phyloP scores from a whole-genome alignment of 495 filamentous ascomycete genomes.

The Podospora sp. region DNA sequence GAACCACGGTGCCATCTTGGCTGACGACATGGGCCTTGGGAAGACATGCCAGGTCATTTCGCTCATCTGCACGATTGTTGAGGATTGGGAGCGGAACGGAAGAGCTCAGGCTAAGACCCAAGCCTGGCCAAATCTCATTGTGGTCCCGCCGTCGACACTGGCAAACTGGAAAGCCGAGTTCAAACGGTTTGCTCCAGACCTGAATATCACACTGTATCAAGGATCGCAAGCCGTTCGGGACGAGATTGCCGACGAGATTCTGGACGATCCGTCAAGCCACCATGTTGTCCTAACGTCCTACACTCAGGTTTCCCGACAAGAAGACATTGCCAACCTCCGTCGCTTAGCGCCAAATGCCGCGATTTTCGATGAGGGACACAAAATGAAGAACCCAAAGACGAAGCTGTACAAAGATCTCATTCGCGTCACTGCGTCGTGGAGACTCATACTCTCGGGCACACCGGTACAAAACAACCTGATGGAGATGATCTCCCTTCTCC shows the following conservation, averaged over 20 bases:
- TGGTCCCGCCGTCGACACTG: conserved; percentile 89
- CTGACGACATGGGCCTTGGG: conserved; percentile 97
- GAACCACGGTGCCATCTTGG: conserved; percentile 81
- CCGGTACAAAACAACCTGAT: conserved; percentile 95
- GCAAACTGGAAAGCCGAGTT: conserved; percentile 97
- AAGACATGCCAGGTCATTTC: conserved; percentile 98
- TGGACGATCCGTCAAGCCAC: conserved; percentile 62
- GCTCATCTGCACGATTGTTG: conserved; percentile 80
- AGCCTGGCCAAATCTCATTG: conserved; percentile 78
- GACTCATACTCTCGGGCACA: conserved; percentile 87
- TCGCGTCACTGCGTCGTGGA: conserved; percentile 73
- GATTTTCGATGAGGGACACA: conserved; percentile 92
- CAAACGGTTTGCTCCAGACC: conserved; percentile 74
- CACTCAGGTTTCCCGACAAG: conserved; percentile 44
- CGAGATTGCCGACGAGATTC: conserved; percentile 66
- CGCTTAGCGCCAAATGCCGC: conserved; percentile 60
- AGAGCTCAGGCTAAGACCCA: conserved; percentile 41
- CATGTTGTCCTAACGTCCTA: conserved; percentile 95
- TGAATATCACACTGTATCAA: conserved; percentile 82
- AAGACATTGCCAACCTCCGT: conserved; percentile 45
- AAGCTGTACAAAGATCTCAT: conserved; percentile 79
- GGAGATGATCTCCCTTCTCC: conserved; percentile 83
- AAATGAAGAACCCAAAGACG: conserved; percentile 82
- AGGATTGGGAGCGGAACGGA: conserved; percentile 43
- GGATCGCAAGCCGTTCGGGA: conserved; percentile 65